Evolutionary conservation across 257 asterid species (phyloP).

Genomic region (Scutellaria barbata): DNA sequence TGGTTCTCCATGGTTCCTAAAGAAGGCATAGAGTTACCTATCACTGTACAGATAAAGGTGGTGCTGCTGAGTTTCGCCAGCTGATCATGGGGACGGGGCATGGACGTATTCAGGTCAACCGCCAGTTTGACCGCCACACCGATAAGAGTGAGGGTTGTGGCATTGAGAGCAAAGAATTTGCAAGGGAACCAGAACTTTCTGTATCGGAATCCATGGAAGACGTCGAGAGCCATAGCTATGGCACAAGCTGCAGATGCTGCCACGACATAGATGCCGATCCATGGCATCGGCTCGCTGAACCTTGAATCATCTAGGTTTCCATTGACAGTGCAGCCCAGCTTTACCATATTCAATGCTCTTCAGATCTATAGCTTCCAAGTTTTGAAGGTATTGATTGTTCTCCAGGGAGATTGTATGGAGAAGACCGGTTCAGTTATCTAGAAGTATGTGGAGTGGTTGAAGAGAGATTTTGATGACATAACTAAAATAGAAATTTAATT

Average conservation of each 20-base stretch:
- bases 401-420: too few relatives aligned
- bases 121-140: constrained; percentile 74
- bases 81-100: constrained; percentile 78
- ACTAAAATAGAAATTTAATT: too few relatives aligned
- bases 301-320: constrained; percentile 56
- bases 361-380: too few relatives aligned
- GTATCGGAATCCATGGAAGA: constrained; percentile 52
- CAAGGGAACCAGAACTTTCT: constrained; percentile 70
- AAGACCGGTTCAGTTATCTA: too few relatives aligned
- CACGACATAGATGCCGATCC: constrained; percentile 69
- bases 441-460: too few relatives aligned
- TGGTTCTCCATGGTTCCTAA: constrained; percentile 61
- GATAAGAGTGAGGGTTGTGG: constrained; percentile 71
- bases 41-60: constrained; percentile 57
- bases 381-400: not conserved
- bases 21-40: constrained; percentile 79
- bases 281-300: constrained; percentile 70
- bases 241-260: constrained; percentile 71
- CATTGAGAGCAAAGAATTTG: constrained; percentile 79
- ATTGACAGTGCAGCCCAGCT: constrained; percentile 51
- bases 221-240: constrained; percentile 55
- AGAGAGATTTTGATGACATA: too few relatives aligned
- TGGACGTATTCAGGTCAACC: constrained; percentile 75
- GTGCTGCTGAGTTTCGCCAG: constrained; percentile 76
- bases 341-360: constrained; percentile 42